Evolutionary conservation across 2,329 filamentous ascomycete genomes (phyloP).

Genomic region (Sarocladium oryzae): DNA sequence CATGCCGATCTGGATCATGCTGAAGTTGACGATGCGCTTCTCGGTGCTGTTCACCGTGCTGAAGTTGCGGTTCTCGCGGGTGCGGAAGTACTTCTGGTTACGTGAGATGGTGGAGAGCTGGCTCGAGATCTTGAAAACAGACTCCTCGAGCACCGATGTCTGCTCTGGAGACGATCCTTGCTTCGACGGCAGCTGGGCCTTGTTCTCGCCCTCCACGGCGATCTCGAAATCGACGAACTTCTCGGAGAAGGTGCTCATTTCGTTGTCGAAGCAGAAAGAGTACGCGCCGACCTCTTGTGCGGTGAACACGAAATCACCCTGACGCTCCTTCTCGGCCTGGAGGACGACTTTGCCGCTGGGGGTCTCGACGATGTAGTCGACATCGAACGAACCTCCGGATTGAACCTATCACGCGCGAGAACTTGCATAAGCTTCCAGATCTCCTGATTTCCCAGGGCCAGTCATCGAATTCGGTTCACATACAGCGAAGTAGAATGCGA

Average conservation of each 20-base stretch:
- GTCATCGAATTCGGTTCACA: conserved; percentile 13
- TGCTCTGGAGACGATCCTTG: conserved; percentile 86
- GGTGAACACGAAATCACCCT: conserved; percentile 97
- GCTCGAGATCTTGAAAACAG: conserved; percentile 88
- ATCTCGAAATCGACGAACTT: conserved; percentile 99
- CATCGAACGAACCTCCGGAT: conserved; percentile 95
- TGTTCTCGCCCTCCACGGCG: conserved; percentile 84
- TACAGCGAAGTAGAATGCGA: conserved; percentile 98
- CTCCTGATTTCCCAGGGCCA: conserved; percentile 11
- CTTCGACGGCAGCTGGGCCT: conserved; percentile 77
- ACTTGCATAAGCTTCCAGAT: conserved; percentile 1
- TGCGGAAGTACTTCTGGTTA: conserved; percentile 99
- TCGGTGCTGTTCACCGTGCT: conserved; percentile 96
- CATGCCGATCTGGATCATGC: conserved; percentile 82
- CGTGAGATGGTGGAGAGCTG: conserved; percentile 90
- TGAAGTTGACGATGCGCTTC: conserved; percentile 94
- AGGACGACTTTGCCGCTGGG: conserved; percentile 76
- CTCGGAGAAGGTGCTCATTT: conserved; percentile 96
- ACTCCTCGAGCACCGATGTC: conserved; percentile 82
- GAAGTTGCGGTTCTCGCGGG: conserved; percentile 97
- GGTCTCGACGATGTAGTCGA: conserved; percentile 84
- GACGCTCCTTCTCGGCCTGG: conserved; percentile 82
- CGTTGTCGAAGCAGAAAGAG: conserved; percentile 96
- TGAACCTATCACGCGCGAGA: conserved; percentile 60
- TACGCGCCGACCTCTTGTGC: conserved; percentile 85